Percentiles rank a stretch among this genome's conserved stretches.
Conservation (phyloP, 345 rosid genomes). For the Lepidium sativum region DNA sequence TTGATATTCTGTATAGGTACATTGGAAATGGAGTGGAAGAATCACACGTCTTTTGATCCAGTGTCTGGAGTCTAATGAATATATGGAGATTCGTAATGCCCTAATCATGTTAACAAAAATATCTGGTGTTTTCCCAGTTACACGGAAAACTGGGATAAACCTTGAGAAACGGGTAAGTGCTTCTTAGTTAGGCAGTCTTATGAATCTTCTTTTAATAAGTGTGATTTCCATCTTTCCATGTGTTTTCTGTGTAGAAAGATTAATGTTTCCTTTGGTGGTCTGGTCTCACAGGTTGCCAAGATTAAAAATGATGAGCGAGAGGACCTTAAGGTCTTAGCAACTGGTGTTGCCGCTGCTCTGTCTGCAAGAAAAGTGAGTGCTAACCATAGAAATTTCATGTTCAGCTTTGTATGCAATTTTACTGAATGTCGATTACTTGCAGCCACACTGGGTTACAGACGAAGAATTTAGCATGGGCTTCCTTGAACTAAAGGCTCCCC, state of each 20-base stretch:
- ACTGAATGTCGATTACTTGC: conserved; percentile 26
- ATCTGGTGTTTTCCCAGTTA: conserved; percentile 92
- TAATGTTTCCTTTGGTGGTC: conserved; percentile 9
- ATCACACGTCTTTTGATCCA: conserved; percentile 85
- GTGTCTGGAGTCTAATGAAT: conserved; percentile 94
- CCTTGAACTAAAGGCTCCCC: conserved; percentile 76
- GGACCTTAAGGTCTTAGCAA: conserved; percentile 98
- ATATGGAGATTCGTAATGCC: conserved; percentile 98
- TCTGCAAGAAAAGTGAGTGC: conserved; percentile 86
- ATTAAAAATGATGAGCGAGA: conserved; percentile 94
- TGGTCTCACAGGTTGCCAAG: conserved; percentile 63
- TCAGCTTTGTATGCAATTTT: neutral
- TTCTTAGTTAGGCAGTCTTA: conserved; percentile 4
- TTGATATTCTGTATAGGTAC: conserved; percentile 55
- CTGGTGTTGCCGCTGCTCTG: conserved; percentile 97
- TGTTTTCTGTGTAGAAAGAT: conserved; percentile 2
- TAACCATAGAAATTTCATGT: conserved; percentile 4
- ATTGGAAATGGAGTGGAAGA: conserved; percentile 99
- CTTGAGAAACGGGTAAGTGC: conserved; percentile 89
- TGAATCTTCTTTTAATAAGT: conserved; percentile 6
- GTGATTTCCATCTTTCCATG: conserved; percentile 3
- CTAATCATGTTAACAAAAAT: conserved; percentile 91
- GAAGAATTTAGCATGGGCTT: conserved; percentile 99
- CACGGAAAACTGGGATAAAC: conserved; percentile 94
- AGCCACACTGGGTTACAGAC: conserved; percentile 97